These are phyloP conservation scores for Tilletia walkeri DNA, from an alignment of 1,284 basidiomycete genomes.

Conservation along the genomic window DNA sequence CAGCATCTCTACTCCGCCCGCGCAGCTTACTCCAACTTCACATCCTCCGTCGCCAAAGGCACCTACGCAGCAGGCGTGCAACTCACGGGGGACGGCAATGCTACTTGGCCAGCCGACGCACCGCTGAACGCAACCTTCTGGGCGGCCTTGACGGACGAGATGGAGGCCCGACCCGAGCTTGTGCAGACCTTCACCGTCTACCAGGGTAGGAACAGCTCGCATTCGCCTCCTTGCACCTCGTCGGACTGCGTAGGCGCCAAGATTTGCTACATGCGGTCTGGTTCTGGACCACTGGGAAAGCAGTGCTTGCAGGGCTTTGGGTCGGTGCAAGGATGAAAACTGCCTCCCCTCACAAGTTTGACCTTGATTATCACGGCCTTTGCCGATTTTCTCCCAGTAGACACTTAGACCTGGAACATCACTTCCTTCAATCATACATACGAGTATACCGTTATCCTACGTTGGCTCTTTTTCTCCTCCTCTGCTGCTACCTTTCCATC, in stretches of 20 bases:
- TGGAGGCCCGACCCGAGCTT: slow-evolving; percentile 65
- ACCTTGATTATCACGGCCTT: background rate
- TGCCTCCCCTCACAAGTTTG: background rate
- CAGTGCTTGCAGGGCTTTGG: slow-evolving; percentile 68
- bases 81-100: slow-evolving; percentile 1
- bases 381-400: no score
- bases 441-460: no score
- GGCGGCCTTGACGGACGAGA: slow-evolving; percentile 73
- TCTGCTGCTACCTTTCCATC: no score
- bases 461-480: no score
- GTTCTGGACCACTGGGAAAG: slow-evolving; percentile 63
- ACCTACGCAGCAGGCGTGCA: slow-evolving; percentile 19
- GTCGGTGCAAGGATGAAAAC: slow-evolving; percentile 62
- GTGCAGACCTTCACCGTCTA: slow-evolving; percentile 69
- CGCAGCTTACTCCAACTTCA: slow-evolving; percentile 65
- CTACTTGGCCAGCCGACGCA: slow-evolving; percentile 66
- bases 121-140: slow-evolving; percentile 81
- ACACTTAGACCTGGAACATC: no score
- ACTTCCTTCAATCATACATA: no score
- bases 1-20: slow-evolving; percentile 72
- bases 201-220: slow-evolving; percentile 68
- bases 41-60: slow-evolving; percentile 32
- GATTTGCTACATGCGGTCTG: slow-evolving; percentile 77
- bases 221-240: slow-evolving; percentile 62
- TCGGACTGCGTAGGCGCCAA: slow-evolving; percentile 67